Conservation (phyloP, 2,329 filamentous ascomycete species). For the Dothideomycetes sp. region DNA sequence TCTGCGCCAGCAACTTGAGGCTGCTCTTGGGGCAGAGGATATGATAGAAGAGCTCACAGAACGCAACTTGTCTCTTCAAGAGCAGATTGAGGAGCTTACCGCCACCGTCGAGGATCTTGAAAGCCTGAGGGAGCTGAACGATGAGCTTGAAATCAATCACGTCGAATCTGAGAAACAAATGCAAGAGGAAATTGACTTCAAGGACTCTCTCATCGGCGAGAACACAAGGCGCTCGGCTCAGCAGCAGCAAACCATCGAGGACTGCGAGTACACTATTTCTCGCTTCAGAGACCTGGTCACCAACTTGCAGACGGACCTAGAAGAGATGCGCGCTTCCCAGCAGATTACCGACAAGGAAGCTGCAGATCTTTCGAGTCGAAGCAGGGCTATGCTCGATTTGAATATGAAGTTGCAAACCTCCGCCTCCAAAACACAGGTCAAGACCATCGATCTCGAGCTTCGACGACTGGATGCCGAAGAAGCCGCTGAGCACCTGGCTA, state of each 20-base stretch:
- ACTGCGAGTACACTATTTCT: constrained; percentile 81
- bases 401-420: constrained; percentile 90
- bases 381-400: constrained; percentile 89
- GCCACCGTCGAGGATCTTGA: constrained; percentile 79
- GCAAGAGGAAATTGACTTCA: constrained; percentile 85
- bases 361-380: constrained; percentile 77
- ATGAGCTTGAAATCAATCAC: constrained; percentile 89
- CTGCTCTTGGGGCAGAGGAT: constrained; percentile 76
- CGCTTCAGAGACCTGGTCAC: constrained; percentile 84
- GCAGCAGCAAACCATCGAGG: constrained; percentile 70
- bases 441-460: constrained; percentile 86
- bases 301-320: constrained; percentile 72
- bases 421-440: constrained; percentile 82
- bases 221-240: constrained; percentile 60
- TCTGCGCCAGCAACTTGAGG: constrained; percentile 81
- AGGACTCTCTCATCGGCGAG: constrained; percentile 74
- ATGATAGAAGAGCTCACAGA: constrained; percentile 90
- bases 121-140: constrained; percentile 80
- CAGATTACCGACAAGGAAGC: constrained; percentile 88
- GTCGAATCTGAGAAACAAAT: constrained; percentile 88
- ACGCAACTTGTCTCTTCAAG: constrained; percentile 71
- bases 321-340: constrained; percentile 85
- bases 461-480: constrained; percentile 80
- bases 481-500: constrained; percentile 75
- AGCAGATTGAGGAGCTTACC: constrained; percentile 74